phyloP scores from a whole-genome alignment of 495 filamentous ascomycete species.

The Penicillium verhagenii region DNA sequence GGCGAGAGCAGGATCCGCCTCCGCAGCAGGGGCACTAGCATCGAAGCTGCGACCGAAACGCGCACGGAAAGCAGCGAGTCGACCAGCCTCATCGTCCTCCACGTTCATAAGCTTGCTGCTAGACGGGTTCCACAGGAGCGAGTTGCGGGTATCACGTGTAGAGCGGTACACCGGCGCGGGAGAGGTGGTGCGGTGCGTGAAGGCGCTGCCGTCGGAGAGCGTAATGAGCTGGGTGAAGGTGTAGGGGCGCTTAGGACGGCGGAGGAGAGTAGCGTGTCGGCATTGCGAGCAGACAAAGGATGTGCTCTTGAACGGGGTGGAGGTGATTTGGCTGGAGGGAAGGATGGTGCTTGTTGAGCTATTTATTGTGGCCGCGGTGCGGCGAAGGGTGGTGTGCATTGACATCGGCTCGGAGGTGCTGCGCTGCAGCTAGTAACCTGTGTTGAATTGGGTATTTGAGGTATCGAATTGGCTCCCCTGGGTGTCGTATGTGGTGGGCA shows the following conservation, averaged over 20 bases:
- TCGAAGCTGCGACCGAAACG: slow-evolving; percentile 86
- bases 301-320: slow-evolving; percentile 28
- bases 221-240: slow-evolving; percentile 95
- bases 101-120: slow-evolving; percentile 75
- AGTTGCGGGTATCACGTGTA: slow-evolving; percentile 84
- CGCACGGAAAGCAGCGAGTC: slow-evolving; percentile 77
- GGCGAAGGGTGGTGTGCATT: slow-evolving; percentile 44
- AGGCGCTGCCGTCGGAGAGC: slow-evolving; percentile 87
- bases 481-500: background rate
- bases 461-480: background rate
- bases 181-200: slow-evolving; percentile 83
- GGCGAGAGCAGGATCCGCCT: slow-evolving; percentile 23
- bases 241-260: slow-evolving; percentile 86
- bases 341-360: slow-evolving; percentile 28
- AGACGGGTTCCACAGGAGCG: slow-evolving; percentile 84
- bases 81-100: slow-evolving; percentile 93
- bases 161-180: slow-evolving; percentile 73
- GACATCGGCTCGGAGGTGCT: slow-evolving; percentile 29
- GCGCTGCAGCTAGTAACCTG: background rate
- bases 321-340: slow-evolving; percentile 22
- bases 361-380: slow-evolving; percentile 35
- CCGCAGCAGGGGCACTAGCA: slow-evolving; percentile 42
- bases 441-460: background rate
- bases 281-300: slow-evolving; percentile 50
- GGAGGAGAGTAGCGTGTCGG: slow-evolving; percentile 87